phyloP scores from a whole-genome alignment of 2,329 filamentous ascomycete species.

The Colletotrichum graminicola region DNA sequence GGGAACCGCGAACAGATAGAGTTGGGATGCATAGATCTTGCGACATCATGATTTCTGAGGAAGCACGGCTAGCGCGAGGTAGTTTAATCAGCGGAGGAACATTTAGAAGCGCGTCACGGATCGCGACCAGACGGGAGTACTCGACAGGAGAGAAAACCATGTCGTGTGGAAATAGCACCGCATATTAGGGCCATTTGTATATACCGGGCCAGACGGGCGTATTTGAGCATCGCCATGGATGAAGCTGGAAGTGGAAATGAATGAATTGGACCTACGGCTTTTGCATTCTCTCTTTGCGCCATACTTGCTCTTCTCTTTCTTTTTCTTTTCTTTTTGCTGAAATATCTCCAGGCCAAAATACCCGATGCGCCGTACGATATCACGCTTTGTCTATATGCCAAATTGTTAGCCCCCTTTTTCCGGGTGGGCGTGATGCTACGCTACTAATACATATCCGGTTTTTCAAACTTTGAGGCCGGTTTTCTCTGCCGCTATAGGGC shows the following conservation, averaged over 20 bases:
- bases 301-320: too few relatives aligned
- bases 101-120: conserved; percentile 14
- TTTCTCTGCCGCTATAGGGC: too few relatives aligned
- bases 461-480: too few relatives aligned
- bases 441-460: conserved; percentile 24
- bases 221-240: conserved; percentile 22
- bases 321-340: neutral
- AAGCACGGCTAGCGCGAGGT: conserved; percentile 26
- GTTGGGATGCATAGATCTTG: conserved; percentile 41
- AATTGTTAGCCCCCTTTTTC: conserved; percentile 5
- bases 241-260: conserved; percentile 20
- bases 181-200: conserved; percentile 24
- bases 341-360: neutral
- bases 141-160: neutral
- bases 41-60: conserved; percentile 31
- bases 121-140: conserved; percentile 1
- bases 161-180: conserved; percentile 9
- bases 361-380: neutral
- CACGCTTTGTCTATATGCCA: neutral
- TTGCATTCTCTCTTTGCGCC: neutral
- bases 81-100: conserved; percentile 33
- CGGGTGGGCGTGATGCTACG: conserved; percentile 3
- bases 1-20: conserved; percentile 35
- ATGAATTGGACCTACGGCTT: conserved; percentile 16
- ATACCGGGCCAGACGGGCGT: conserved; percentile 25